phyloP scores from a whole-genome alignment of 2,329 filamentous ascomycete genomes.

The Monilinia vaccinii-corymbosi region DNA sequence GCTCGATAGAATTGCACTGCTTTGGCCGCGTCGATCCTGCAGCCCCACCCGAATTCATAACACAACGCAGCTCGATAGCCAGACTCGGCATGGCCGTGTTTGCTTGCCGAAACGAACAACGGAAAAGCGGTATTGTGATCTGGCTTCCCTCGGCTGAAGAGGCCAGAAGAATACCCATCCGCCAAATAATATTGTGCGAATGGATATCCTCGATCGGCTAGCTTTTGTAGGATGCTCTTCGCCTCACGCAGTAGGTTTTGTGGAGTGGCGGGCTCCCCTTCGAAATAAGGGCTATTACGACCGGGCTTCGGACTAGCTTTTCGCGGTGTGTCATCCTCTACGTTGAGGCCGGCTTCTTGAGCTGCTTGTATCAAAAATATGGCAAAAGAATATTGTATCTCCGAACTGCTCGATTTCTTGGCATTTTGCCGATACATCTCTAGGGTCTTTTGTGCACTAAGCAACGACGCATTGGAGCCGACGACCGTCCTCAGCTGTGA shows the following conservation, averaged over 20 bases:
- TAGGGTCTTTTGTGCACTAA: slow-evolving; percentile 86
- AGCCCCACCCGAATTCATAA: slow-evolving; percentile 98
- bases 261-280: slow-evolving; percentile 42
- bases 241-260: slow-evolving; percentile 76
- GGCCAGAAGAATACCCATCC: slow-evolving; percentile 85
- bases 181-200: slow-evolving; percentile 97
- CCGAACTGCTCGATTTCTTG: slow-evolving; percentile 88
- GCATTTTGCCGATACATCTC: slow-evolving; percentile 97
- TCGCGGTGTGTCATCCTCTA: slow-evolving; percentile 28
- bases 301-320: slow-evolving; percentile 36
- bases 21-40: slow-evolving; percentile 78
- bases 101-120: slow-evolving; percentile 85
- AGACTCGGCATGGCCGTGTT: slow-evolving; percentile 94
- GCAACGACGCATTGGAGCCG: slow-evolving; percentile 80
- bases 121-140: slow-evolving; percentile 89
- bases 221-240: slow-evolving; percentile 75
- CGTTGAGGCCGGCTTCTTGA: slow-evolving; percentile 60
- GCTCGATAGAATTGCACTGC: slow-evolving; percentile 89
- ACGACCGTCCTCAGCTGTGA: slow-evolving; percentile 68
- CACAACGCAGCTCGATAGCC: slow-evolving; percentile 88
- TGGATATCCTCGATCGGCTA: slow-evolving; percentile 82
- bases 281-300: slow-evolving; percentile 39
- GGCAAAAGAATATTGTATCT: slow-evolving; percentile 93
- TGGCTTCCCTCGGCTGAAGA: slow-evolving; percentile 90
- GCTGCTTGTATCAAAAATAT: slow-evolving; percentile 88